These are phyloP conservation scores for Hericium rajendrae DNA, from an alignment of 768 basidiomycete species.

Conservation along the genomic window DNA sequence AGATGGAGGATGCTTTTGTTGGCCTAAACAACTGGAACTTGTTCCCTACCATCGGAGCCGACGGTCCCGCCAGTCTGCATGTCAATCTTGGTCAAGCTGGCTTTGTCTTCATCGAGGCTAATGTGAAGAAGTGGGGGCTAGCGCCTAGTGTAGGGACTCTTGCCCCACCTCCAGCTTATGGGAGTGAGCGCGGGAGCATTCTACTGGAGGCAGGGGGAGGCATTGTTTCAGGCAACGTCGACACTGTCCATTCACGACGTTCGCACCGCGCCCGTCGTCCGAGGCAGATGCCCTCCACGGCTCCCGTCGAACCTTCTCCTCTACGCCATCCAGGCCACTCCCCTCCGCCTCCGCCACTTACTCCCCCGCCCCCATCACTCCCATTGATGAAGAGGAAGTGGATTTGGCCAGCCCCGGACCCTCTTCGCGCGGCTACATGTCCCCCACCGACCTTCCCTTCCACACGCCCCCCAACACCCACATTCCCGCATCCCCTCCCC, in stretches of 20 bases:
- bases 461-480: constrained; percentile 41
- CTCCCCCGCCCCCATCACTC: constrained; percentile 62
- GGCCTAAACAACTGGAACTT: constrained; percentile 87
- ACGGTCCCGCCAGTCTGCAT: constrained; percentile 93
- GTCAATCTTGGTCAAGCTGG: constrained; percentile 97
- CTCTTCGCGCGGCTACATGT: constrained; percentile 45
- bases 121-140: constrained; percentile 99
- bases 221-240: constrained; percentile 25
- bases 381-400: constrained; percentile 51
- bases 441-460: constrained; percentile 57
- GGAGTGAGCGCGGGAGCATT: constrained; percentile 93
- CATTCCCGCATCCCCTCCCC: constrained; percentile 34
- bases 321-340: constrained; percentile 42
- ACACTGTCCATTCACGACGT: constrained; percentile 40
- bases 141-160: constrained; percentile 96
- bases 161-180: constrained; percentile 96
- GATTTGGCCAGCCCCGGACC: constrained; percentile 38
- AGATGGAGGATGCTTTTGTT: constrained; percentile 91
- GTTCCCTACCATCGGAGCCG: constrained; percentile 94
- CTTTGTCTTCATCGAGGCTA: constrained; percentile 98
- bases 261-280: constrained; percentile 53
- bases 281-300: constrained; percentile 32
- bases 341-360: constrained; percentile 35
- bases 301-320: constrained; percentile 53
- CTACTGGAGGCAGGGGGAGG: constrained; percentile 80